These are phyloP conservation scores for Trichoderma oligosporum DNA, from an alignment of 2,329 filamentous ascomycete species.

Conservation along the genomic window DNA sequence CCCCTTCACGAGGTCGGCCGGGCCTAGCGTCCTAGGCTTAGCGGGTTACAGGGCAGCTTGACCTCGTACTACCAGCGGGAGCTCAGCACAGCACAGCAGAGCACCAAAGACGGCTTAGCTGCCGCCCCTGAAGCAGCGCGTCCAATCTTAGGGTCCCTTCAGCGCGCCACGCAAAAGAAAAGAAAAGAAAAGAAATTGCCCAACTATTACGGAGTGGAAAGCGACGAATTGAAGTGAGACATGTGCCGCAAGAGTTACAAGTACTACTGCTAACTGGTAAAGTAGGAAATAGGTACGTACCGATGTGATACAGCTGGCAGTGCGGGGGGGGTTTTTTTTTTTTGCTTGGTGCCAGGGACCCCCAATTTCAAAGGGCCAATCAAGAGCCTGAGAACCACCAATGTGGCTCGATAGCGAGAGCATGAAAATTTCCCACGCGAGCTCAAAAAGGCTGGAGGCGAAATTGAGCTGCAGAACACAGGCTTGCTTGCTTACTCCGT, in stretches of 20 bases:
- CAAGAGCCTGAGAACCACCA: background rate
- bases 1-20: background rate
- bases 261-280: background rate
- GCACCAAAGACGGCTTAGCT: background rate
- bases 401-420: background rate
- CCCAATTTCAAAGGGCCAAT: conserved; percentile 13
- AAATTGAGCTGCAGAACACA: conserved; percentile 12
- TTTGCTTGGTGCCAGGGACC: background rate
- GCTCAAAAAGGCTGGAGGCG: conserved; percentile 12
- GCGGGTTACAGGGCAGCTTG: conserved; percentile 4
- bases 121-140: background rate
- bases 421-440: conserved; percentile 17
- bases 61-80: background rate
- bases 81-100: background rate
- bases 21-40: conserved; percentile 14
- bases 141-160: background rate
- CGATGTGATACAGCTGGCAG: background rate
- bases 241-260: background rate
- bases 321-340: background rate
- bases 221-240: background rate
- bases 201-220: too few relatives aligned
- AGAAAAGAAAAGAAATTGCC: background rate
- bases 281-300: background rate
- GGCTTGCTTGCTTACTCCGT: background rate
- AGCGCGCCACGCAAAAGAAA: background rate